Evolutionary conservation across 1,139 yeast genomes (phyloP).

Genomic region (Ogataea hybrid): DNA sequence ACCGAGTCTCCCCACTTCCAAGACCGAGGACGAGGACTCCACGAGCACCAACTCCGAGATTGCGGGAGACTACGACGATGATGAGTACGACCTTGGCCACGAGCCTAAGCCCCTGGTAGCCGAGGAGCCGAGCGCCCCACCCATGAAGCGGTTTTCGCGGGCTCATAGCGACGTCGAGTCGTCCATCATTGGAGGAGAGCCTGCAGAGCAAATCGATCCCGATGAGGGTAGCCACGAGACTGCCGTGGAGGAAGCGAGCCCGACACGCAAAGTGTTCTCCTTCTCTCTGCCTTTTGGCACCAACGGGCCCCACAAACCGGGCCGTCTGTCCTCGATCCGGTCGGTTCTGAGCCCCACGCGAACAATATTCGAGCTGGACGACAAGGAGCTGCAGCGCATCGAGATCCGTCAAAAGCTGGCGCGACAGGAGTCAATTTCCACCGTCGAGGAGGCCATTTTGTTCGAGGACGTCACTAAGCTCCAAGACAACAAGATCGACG

Average conservation of each 20-base stretch:
- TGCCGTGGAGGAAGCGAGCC: constrained; percentile 1
- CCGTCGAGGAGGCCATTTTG: constrained; percentile 61
- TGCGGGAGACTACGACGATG: constrained; percentile 17
- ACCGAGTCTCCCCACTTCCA: not conserved
- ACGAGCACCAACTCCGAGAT: constrained; percentile 8
- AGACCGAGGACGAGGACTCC: constrained; percentile 17
- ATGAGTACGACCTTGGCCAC: constrained; percentile 12
- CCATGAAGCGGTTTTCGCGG: not conserved
- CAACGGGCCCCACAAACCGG: constrained; percentile 19
- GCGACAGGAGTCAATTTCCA: constrained; percentile 57
- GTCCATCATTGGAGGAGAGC: constrained; percentile 8
- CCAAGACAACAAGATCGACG: constrained; percentile 66
- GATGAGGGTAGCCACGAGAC: constrained; percentile 1
- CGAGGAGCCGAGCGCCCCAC: not conserved
- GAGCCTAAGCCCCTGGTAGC: constrained; percentile 1
- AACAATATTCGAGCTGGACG: constrained; percentile 35
- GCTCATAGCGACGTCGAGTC: constrained; percentile 5
- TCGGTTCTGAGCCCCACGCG: constrained; percentile 26
- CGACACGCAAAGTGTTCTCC: constrained; percentile 39
- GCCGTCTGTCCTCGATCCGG: constrained; percentile 12
- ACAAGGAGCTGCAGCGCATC: constrained; percentile 31
- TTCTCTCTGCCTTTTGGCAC: constrained; percentile 45
- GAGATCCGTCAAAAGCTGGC: constrained; percentile 46
- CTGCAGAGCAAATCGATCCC: not conserved
- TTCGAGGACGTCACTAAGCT: constrained; percentile 56